phyloP scores from a whole-genome alignment of 1,139 yeast genomes.

The Lodderomyces orthopsilosis region DNA sequence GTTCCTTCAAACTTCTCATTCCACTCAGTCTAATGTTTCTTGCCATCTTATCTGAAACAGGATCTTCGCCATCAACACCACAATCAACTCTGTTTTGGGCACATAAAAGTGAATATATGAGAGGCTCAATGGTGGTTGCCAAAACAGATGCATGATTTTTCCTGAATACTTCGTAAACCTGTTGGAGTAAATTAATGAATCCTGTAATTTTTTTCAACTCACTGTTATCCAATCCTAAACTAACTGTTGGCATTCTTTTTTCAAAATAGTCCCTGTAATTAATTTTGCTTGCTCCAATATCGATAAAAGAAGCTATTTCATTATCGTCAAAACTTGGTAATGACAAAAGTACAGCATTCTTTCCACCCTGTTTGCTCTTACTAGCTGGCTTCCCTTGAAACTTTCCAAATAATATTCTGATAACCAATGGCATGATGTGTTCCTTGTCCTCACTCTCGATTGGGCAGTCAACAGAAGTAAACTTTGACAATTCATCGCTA shows the following conservation, averaged over 20 bases:
- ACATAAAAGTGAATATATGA: conserved; percentile 54
- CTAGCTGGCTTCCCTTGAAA: conserved; percentile 60
- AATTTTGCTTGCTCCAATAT: conserved; percentile 59
- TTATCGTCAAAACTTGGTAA: conserved; percentile 60
- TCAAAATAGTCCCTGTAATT: conserved; percentile 36
- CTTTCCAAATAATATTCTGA: conserved; percentile 83
- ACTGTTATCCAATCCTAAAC: conserved; percentile 29
- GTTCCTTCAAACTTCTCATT: conserved; percentile 51
- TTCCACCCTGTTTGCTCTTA: conserved; percentile 71
- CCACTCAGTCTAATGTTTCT: conserved; percentile 59
- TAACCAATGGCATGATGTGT: conserved; percentile 64
- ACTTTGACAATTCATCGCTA: conserved; percentile 75
- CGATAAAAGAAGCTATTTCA: conserved; percentile 57
- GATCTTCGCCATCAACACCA: conserved; percentile 15
- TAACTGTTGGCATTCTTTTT: conserved; percentile 12
- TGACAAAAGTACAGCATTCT: conserved; percentile 71
- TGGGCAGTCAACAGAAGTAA: conserved; percentile 44
- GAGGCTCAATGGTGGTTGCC: conserved; percentile 54
- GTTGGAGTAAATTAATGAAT: conserved; percentile 64
- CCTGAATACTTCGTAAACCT: conserved; percentile 63
- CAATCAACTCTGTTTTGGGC: conserved; percentile 48
- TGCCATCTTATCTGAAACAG: conserved; percentile 41
- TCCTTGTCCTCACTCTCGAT: conserved; percentile 56
- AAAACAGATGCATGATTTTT: conserved; percentile 52
- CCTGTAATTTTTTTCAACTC: conserved; percentile 61